Conservation (phyloP, 805 yeast species). For the Candida orba region DNA sequence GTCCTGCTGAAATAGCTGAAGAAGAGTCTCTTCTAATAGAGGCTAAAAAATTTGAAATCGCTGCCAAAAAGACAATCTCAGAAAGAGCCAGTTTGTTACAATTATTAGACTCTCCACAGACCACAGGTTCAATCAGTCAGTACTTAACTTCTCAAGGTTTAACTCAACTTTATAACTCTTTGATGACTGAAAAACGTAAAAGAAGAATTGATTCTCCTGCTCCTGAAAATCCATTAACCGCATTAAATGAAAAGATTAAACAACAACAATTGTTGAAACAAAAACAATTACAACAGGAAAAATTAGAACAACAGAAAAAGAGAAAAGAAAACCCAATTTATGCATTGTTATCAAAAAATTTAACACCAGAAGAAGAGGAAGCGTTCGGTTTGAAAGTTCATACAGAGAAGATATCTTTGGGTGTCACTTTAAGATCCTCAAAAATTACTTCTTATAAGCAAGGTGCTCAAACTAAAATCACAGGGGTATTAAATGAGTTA, state of each 20-base stretch:
- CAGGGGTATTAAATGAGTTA: slow-evolving; percentile 63
- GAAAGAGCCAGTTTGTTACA: slow-evolving; percentile 78
- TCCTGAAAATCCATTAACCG: slow-evolving; percentile 39
- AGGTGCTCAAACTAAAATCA: slow-evolving; percentile 55
- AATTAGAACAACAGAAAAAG: slow-evolving; percentile 17
- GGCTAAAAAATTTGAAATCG: slow-evolving; percentile 84
- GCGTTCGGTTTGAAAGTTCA: slow-evolving; percentile 79
- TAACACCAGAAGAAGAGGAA: slow-evolving; percentile 73
- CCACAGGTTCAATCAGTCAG: slow-evolving; percentile 66
- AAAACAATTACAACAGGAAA: slow-evolving; percentile 20
- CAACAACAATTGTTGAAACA: slow-evolving; percentile 22
- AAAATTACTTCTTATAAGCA: slow-evolving; percentile 77
- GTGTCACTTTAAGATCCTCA: slow-evolving; percentile 75
- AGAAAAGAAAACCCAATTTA: slow-evolving; percentile 28
- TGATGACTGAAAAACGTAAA: slow-evolving; percentile 62
- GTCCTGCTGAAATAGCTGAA: slow-evolving; percentile 97
- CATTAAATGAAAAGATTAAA: slow-evolving; percentile 30
- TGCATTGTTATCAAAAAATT: slow-evolving; percentile 29
- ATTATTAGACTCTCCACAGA: slow-evolving; percentile 80
- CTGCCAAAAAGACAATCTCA: slow-evolving; percentile 78
- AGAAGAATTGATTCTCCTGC: slow-evolving; percentile 35
- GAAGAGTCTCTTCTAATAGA: slow-evolving; percentile 92
- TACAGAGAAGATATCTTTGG: slow-evolving; percentile 57
- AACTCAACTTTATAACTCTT: slow-evolving; percentile 73
- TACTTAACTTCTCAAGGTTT: slow-evolving; percentile 83